phyloP scores from a whole-genome alignment of 2,329 filamentous ascomycete genomes.

The Trichoderma koningii region DNA sequence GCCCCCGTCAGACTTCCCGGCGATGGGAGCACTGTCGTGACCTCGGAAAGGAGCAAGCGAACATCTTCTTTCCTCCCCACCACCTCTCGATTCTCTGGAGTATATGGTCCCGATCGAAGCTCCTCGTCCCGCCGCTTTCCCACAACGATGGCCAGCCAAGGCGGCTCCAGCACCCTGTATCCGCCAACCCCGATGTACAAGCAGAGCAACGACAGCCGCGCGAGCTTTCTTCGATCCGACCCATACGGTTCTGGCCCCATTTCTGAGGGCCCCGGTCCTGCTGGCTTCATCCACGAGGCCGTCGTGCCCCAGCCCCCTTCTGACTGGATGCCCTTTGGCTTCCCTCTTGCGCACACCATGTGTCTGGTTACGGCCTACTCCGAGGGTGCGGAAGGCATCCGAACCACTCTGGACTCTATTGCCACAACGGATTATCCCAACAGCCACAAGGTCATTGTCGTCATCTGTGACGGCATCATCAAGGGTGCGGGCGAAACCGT shows the following conservation, averaged over 20 bases:
- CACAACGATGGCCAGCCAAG: slow-evolving; percentile 94
- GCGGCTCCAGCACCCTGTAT: slow-evolving; percentile 70
- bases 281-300: slow-evolving; percentile 93
- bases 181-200: slow-evolving; percentile 70
- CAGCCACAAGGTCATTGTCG: slow-evolving; percentile 95
- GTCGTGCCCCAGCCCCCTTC: slow-evolving; percentile 95
- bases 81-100: slow-evolving; percentile 90
- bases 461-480: slow-evolving; percentile 96
- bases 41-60: slow-evolving; percentile 77
- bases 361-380: slow-evolving; percentile 97
- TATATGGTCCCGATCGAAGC: slow-evolving; percentile 72
- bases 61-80: slow-evolving; percentile 84
- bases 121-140: slow-evolving; percentile 59
- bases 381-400: slow-evolving; percentile 87
- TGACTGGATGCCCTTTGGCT: slow-evolving; percentile 97
- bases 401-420: slow-evolving; percentile 92
- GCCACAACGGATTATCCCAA: slow-evolving; percentile 98
- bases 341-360: slow-evolving; percentile 88
- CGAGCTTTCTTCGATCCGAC: slow-evolving; percentile 65
- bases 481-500: slow-evolving; percentile 87
- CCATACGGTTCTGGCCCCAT: slow-evolving; percentile 56
- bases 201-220: slow-evolving; percentile 62
- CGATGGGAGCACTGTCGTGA: slow-evolving; percentile 65
- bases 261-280: slow-evolving; percentile 73
- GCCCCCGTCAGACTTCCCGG: slow-evolving; percentile 80